Base-by-base conservation (phyloP, 176 grass and related monocot species). In the Puccinellia tenuiflora region DNA sequence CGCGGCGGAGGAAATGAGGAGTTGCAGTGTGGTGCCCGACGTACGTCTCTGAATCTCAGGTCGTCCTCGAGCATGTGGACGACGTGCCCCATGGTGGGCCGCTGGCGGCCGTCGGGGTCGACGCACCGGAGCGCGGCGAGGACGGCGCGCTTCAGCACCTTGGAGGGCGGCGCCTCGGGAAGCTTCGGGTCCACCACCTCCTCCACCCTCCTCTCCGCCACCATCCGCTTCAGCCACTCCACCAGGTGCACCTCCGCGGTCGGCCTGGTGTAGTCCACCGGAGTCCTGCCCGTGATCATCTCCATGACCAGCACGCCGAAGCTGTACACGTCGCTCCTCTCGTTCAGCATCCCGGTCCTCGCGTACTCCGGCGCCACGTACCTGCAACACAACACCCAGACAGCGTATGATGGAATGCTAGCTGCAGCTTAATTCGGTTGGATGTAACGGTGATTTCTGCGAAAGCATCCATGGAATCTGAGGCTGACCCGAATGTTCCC, bases 251-350 rank as follows among this genome's bases (percentile, higher is more conserved):
- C 90, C 90, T 95, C 96, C 9, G 85, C 65, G 15, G 79, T 13
- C 21, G 89, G 89, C 76, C 92, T 93, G 21, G 92, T 93, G 71
- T 98, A 98, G 59, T 98, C 96, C n/a, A 98, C 96, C 5, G 93
- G 89, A 61, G 91, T 86, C 86, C 91, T 95, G 29, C 92, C 96
- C 4, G 96, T 91, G 20, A 98, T 83, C 42, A 90, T 85, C 79
- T 98, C 96, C 96, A 95, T 95, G 69, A 90, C 76, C 24, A 98
- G 92, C 67, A 95, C 96, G 16, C 96, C 96, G 62, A 98, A 98
- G 76, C 96, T 95, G 73, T 95, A 95, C 40, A 98, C 96, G 47
- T 98, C 96, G 75, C 96, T 98, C 50, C 87, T 92, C 80, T 95
- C 96, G 57, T 90, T 98, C 82, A 98, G 65, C 92, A 90, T 95